Evolutionary conservation across 257 asterid species (phyloP).

Genomic region (Solanum lycopersicoides): DNA sequence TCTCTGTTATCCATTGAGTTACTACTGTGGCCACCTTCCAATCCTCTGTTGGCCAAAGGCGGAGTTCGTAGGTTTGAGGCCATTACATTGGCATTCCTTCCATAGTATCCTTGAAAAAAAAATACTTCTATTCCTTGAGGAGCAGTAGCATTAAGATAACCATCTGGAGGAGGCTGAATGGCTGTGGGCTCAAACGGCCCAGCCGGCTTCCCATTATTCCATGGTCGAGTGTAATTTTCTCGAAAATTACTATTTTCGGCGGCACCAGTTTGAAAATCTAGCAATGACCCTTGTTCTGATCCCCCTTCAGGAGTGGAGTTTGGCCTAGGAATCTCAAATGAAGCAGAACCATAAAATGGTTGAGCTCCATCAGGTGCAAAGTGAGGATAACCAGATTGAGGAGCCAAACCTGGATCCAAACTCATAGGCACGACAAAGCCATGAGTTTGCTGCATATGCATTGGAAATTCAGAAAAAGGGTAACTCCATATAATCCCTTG

Average conservation of each 20-base stretch:
- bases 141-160: constrained; percentile 14
- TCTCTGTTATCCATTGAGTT: constrained; percentile 34
- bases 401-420: constrained; percentile 37
- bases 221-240: constrained; percentile 53
- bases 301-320: constrained; percentile 50
- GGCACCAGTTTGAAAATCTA: constrained; percentile 57
- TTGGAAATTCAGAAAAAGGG: constrained; percentile 8
- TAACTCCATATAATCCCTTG: constrained; percentile 7
- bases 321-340: constrained; percentile 52
- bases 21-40: constrained; percentile 44
- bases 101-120: constrained; percentile 16
- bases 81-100: constrained; percentile 33
- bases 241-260: constrained; percentile 41
- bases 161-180: constrained; percentile 35
- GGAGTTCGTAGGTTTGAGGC: constrained; percentile 11
- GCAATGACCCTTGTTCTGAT: constrained; percentile 53
- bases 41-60: constrained; percentile 28
- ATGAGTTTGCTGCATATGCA: constrained; percentile 21
- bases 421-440: constrained; percentile 27
- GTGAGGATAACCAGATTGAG: constrained; percentile 59
- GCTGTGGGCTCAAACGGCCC: constrained; percentile 50
- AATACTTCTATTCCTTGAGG: constrained; percentile 19
- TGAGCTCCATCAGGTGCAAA: constrained; percentile 55
- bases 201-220: constrained; percentile 50
- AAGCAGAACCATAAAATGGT: constrained; percentile 49